A percentile compares a stretch with the other conserved stretches of the same genome.
Evolutionary conservation across 75 land plant genomes (phyloP).

Genomic region (Cunninghamia lanceolata): DNA sequence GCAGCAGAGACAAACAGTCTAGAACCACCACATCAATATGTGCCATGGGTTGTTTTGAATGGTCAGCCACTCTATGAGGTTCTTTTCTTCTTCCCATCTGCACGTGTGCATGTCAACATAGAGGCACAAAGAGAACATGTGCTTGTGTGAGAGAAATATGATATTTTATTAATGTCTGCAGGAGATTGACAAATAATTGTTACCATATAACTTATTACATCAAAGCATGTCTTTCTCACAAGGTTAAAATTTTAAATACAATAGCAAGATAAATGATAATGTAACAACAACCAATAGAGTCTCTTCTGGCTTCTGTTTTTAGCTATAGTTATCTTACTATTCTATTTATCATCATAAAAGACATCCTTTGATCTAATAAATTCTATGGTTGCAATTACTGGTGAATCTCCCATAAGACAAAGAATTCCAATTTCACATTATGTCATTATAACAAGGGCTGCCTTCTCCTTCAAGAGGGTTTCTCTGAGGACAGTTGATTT

Average conservation of each 20-base stretch:
- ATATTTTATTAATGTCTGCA: background rate
- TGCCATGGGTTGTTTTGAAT: conserved; percentile 92
- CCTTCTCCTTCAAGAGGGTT: background rate
- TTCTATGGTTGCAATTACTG: background rate
- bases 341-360: background rate
- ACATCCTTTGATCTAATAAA: background rate
- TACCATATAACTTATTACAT: background rate
- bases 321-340: background rate
- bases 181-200: background rate
- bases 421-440: background rate
- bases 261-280: background rate
- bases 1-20: conserved; percentile 65
- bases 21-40: conserved; percentile 79
- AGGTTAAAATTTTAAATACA: background rate
- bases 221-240: background rate
- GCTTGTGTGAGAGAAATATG: background rate
- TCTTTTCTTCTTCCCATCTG: conserved; percentile 4
- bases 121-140: background rate
- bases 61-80: conserved; percentile 85
- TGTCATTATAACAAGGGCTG: background rate
- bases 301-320: background rate
- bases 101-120: background rate
- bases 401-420: background rate
- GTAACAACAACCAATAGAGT: background rate
- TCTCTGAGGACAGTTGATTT: background rate